Conservation (phyloP, 1,139 yeast genomes). For the Suhomyces bokatorum region DNA sequence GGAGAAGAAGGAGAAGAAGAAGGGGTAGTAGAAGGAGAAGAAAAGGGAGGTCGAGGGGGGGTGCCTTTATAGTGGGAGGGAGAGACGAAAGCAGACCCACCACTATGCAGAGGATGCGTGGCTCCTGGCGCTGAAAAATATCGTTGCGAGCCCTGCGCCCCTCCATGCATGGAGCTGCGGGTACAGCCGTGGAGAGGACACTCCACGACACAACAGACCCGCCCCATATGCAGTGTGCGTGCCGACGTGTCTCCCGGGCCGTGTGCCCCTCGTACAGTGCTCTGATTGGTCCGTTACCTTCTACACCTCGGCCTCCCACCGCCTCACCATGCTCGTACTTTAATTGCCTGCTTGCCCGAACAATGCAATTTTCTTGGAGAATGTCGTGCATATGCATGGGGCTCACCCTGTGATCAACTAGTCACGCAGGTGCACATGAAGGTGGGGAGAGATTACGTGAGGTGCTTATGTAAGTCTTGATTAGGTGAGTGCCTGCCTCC, state of each 20-base stretch:
- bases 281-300: too few species aligned
- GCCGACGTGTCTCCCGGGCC: too few species aligned
- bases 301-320: too few species aligned
- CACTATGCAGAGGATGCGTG: not conserved
- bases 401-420: not conserved
- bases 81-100: not conserved
- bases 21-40: not conserved
- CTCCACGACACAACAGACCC: too few species aligned
- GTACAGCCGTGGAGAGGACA: not conserved
- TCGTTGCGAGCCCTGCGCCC: conserved; percentile 1
- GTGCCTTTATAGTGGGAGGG: conserved; percentile 1
- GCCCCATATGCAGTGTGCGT: too few species aligned
- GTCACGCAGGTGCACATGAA: not conserved
- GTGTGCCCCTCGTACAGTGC: too few species aligned
- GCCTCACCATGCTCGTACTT: not conserved
- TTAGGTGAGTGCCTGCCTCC: too few species aligned
- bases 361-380: not conserved
- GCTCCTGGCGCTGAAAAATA: not conserved
- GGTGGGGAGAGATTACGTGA: not conserved
- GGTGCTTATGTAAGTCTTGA: too few species aligned
- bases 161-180: not conserved
- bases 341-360: not conserved
- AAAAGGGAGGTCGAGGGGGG: not conserved
- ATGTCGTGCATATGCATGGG: not conserved
- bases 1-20: not conserved